phyloP scores from a whole-genome alignment of 1,284 basidiomycete genomes.

The Flammula alnicola region DNA sequence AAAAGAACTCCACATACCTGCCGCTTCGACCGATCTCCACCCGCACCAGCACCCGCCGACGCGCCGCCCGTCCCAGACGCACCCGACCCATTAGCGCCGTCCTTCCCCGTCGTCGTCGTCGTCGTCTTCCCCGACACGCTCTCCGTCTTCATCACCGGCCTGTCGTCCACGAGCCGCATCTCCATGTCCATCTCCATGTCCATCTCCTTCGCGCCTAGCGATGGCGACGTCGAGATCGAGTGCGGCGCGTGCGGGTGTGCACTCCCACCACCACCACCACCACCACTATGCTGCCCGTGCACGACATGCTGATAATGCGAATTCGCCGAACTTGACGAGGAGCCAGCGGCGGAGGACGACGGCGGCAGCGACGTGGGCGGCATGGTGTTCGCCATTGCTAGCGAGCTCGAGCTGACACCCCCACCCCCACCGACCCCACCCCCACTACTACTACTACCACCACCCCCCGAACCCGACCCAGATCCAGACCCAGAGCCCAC shows the following conservation, averaged over 20 bases:
- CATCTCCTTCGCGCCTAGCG: slow-evolving; percentile 12
- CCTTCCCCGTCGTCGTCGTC: slow-evolving; percentile 16
- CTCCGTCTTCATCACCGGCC: slow-evolving; percentile 20
- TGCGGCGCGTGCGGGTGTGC: background rate
- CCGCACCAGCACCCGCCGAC: slow-evolving; percentile 7
- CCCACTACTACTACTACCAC: background rate
- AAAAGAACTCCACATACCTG: slow-evolving; percentile 42
- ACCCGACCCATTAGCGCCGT: slow-evolving; percentile 12
- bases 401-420: slow-evolving; percentile 14
- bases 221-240: slow-evolving; percentile 16
- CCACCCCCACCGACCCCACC: background rate
- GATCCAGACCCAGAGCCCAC: too few relatives aligned
- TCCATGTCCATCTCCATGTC: slow-evolving; percentile 15
- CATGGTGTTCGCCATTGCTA: slow-evolving; percentile 16
- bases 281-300: background rate
- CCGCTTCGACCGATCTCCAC: slow-evolving; percentile 33
- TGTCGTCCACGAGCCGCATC: background rate
- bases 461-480: background rate
- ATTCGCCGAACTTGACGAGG: slow-evolving; percentile 2
- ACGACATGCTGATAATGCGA: slow-evolving; percentile 6
- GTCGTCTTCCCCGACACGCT: slow-evolving; percentile 18
- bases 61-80: too few relatives aligned
- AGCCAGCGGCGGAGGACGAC: slow-evolving; percentile 9
- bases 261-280: background rate
- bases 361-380: slow-evolving; percentile 10